These are phyloP conservation scores for Saccharomycopsis fibuligera DNA, from an alignment of 805 yeast species.

Conservation along the genomic window DNA sequence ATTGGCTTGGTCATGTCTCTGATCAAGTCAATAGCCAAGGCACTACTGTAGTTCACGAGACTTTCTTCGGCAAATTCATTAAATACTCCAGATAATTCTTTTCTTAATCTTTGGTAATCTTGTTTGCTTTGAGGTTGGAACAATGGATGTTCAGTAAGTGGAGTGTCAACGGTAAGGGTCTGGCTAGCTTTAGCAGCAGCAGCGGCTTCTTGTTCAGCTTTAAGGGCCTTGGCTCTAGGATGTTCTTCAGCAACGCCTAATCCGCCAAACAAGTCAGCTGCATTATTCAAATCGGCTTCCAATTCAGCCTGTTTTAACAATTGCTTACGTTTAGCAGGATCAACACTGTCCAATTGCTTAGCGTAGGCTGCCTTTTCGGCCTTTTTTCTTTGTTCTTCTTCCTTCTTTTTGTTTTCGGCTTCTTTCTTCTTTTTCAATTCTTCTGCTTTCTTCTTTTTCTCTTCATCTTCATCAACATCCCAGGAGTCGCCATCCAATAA, in stretches of 20 bases:
- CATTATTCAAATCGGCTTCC: constrained; percentile 82
- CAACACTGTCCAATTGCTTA: constrained; percentile 58
- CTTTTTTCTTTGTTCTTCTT: no score
- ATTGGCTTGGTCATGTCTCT: constrained; percentile 82
- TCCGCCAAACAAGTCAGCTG: constrained; percentile 86
- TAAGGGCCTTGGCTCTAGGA: constrained; percentile 36
- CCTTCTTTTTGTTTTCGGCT: constrained; percentile 41
- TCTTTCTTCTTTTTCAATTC: constrained; percentile 31
- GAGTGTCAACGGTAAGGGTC: constrained; percentile 51
- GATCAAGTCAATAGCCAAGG: constrained; percentile 75
- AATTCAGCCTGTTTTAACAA: constrained; percentile 74
- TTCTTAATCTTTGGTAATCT: constrained; percentile 74
- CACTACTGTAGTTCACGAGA: constrained; percentile 60
- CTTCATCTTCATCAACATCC: constrained; percentile 77
- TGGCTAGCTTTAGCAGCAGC: constrained; percentile 29
- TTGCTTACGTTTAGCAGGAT: constrained; percentile 67
- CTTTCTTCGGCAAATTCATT: constrained; percentile 56
- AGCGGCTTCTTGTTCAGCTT: constrained; percentile 32
- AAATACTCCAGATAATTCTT: constrained; percentile 58
- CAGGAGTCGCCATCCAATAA: constrained; percentile 65
- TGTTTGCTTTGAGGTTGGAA: constrained; percentile 76
- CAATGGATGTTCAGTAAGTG: constrained; percentile 69
- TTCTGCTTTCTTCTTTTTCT: constrained; percentile 31
- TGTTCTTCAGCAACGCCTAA: constrained; percentile 46
- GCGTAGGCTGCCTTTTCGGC: constrained; percentile 27